phyloP scores from a whole-genome alignment of 73 alveolate genomes.

The Stentor roeselii region DNA sequence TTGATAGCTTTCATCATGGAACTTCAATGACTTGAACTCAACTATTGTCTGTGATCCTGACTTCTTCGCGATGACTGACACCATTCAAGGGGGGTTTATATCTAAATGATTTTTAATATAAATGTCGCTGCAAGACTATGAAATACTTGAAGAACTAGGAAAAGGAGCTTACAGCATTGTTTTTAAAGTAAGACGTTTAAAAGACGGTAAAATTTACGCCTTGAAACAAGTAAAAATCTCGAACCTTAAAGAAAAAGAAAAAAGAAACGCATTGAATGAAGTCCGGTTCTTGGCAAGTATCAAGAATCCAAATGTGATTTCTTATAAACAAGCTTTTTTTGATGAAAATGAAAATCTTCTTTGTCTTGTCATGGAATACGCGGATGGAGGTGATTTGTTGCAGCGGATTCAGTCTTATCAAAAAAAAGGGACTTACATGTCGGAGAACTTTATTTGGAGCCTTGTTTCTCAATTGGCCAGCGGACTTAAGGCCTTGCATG shows the following conservation, averaged over 20 bases:
- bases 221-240: conserved; percentile 52
- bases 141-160: conserved; percentile 30
- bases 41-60: not conserved
- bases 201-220: conserved; percentile 54
- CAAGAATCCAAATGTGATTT: conserved; percentile 55
- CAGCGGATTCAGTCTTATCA: conserved; percentile 47
- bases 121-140: conserved; percentile 8
- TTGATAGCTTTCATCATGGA: not conserved
- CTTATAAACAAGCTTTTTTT: conserved; percentile 78
- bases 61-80: no score
- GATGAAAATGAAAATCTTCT: conserved; percentile 53
- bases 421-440: conserved; percentile 42
- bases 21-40: not conserved
- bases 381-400: conserved; percentile 69
- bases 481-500: no score
- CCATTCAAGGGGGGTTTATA: no score
- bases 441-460: conserved; percentile 50
- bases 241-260: conserved; percentile 57
- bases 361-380: conserved; percentile 74
- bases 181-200: conserved; percentile 38
- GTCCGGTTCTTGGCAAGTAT: conserved; percentile 74
- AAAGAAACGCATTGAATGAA: conserved; percentile 59
- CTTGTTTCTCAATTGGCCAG: conserved; percentile 50
- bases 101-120: no score
- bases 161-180: conserved; percentile 47